Conservation (phyloP, 1,284 basidiomycete species). For the Mycena sp. region DNA sequence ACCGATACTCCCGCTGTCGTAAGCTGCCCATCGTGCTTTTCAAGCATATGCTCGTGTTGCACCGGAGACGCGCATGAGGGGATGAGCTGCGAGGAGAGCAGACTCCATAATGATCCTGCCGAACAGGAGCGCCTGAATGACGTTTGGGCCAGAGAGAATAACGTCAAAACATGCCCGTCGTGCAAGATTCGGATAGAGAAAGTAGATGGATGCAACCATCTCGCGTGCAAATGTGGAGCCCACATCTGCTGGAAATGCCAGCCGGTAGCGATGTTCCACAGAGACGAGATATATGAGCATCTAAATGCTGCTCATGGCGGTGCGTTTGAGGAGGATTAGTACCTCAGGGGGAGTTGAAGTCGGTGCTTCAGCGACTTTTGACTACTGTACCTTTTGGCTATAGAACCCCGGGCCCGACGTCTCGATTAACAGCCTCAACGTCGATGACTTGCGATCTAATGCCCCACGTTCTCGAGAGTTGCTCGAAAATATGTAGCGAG, state of each 20-base stretch:
- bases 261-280: background rate
- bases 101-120: background rate
- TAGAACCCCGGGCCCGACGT: no score
- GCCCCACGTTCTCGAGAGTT: no score
- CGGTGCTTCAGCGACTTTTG: no score
- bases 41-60: slow-evolving; percentile 3
- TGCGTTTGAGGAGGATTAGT: background rate
- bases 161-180: slow-evolving; percentile 36
- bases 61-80: slow-evolving; percentile 1
- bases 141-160: background rate
- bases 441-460: no score
- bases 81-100: background rate
- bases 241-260: slow-evolving; percentile 39
- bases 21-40: slow-evolving; percentile 11
- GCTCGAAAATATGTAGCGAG: no score
- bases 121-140: slow-evolving; percentile 7
- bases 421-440: no score
- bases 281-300: slow-evolving; percentile 4
- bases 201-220: slow-evolving; percentile 43
- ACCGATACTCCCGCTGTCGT: background rate
- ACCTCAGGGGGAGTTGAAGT: no score
- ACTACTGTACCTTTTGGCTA: no score
- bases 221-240: slow-evolving; percentile 37
- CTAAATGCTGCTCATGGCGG: slow-evolving; percentile 7
- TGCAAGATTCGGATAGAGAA: slow-evolving; percentile 40